These are phyloP conservation scores for Castanea mollissima DNA, from an alignment of 306 rosid genomes.

Conservation along the genomic window DNA sequence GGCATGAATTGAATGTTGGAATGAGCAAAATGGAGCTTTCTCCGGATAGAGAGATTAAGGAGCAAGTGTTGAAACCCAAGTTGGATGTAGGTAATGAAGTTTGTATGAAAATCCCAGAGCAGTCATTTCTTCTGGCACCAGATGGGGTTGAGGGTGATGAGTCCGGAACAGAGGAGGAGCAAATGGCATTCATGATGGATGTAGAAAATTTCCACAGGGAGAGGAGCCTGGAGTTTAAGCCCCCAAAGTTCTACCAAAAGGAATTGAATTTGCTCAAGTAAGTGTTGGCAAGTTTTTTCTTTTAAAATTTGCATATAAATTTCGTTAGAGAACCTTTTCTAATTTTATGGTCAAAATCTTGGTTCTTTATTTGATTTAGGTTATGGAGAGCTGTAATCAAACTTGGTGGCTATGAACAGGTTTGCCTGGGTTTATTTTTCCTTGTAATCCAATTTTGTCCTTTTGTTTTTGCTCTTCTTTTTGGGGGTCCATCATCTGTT, in stretches of 20 bases:
- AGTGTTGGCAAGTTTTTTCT: slow-evolving; percentile 22
- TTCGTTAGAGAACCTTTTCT: slow-evolving; percentile 13
- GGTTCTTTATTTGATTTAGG: slow-evolving; percentile 45
- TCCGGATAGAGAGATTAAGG: slow-evolving; percentile 3
- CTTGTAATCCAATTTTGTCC: not conserved
- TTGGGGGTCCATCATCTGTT: not conserved
- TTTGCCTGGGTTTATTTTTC: slow-evolving; percentile 17
- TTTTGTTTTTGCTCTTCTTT: not conserved
- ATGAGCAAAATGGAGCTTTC: slow-evolving; percentile 20
- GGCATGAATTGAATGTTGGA: slow-evolving; percentile 9
- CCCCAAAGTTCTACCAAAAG: slow-evolving; percentile 96
- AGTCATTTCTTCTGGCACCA: slow-evolving; percentile 51
- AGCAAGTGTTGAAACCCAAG: slow-evolving; percentile 8
- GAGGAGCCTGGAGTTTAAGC: slow-evolving; percentile 89
- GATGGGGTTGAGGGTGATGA: slow-evolving; percentile 64
- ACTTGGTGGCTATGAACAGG: slow-evolving; percentile 99
- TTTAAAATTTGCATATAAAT: not conserved
- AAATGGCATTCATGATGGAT: slow-evolving; percentile 79
- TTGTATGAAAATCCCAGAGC: slow-evolving; percentile 30
- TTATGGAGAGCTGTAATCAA: slow-evolving; percentile 89
- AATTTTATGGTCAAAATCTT: slow-evolving; percentile 15
- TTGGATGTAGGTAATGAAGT: slow-evolving; percentile 21
- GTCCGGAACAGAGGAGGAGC: slow-evolving; percentile 92
- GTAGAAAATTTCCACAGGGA: slow-evolving; percentile 81
- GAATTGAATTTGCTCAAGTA: slow-evolving; percentile 92